Percentiles rank a stretch among this genome's conserved stretches.
Conservation (phyloP, 805 yeast species). For the Zygoascus ofunaensis region DNA sequence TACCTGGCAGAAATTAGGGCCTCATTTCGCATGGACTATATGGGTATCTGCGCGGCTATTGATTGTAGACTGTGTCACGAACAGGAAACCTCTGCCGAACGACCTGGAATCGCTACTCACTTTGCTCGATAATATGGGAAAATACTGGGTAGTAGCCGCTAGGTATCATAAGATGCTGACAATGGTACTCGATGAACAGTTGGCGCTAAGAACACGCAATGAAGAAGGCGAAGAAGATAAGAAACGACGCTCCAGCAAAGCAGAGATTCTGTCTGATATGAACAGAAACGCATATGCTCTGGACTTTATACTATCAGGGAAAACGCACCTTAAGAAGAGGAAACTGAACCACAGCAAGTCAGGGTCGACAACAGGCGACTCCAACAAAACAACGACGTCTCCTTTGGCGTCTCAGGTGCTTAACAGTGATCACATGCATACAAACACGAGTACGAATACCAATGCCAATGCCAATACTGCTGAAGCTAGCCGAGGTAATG, state of each 20-base stretch:
- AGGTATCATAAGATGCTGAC: slow-evolving; percentile 18
- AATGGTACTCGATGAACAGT: slow-evolving; percentile 20
- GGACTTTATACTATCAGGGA: slow-evolving; percentile 17
- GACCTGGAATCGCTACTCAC: slow-evolving; percentile 17
- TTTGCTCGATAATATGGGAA: slow-evolving; percentile 16
- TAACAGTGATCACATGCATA: neutral
- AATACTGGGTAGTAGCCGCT: slow-evolving; percentile 20
- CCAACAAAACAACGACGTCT: neutral
- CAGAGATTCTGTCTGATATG: slow-evolving; percentile 22
- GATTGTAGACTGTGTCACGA: slow-evolving; percentile 21
- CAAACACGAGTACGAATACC: neutral
- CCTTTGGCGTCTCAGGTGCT: neutral
- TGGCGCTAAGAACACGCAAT: slow-evolving; percentile 11
- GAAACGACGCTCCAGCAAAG: slow-evolving; percentile 6
- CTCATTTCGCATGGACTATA: slow-evolving; percentile 22
- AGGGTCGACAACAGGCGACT: neutral
- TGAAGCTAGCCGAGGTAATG: neutral
- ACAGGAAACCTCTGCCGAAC: slow-evolving; percentile 13
- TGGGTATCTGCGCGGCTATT: slow-evolving; percentile 23
- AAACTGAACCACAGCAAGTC: neutral
- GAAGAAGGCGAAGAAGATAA: neutral
- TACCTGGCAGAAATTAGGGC: slow-evolving; percentile 18
- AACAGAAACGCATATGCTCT: slow-evolving; percentile 22
- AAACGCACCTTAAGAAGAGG: neutral
- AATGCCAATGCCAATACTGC: neutral